A percentile compares a stretch with the other conserved stretches of the same genome.
These are phyloP conservation scores for Zoysia pacifica DNA, from an alignment of 176 grass and related monocot species.

Conservation along the genomic window DNA sequence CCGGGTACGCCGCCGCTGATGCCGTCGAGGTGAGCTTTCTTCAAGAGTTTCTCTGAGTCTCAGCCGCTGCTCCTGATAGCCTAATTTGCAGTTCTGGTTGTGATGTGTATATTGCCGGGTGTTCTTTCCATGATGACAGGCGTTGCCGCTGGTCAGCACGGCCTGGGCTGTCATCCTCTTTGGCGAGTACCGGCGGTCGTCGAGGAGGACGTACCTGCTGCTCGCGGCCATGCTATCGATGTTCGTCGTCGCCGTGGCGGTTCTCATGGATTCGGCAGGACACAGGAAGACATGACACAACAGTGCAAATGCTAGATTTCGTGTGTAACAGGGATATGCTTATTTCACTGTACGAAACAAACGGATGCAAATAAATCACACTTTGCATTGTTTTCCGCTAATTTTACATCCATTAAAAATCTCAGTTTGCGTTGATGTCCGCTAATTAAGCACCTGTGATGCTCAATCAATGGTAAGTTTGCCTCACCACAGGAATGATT, in stretches of 20 bases:
- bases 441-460: no score
- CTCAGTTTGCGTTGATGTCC: no score
- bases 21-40: conserved; percentile 53
- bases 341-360: no score
- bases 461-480: no score
- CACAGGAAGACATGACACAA: conserved; percentile 33
- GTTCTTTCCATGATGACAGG: background rate
- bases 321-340: no score
- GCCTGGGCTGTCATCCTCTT: conserved; percentile 50
- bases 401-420: no score
- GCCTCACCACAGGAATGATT: no score
- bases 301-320: background rate
- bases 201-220: conserved; percentile 45
- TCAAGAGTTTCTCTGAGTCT: fast-evolving
- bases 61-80: no score
- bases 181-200: conserved; percentile 44
- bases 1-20: conserved; percentile 69
- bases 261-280: conserved; percentile 68
- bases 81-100: background rate
- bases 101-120: background rate
- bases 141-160: conserved; percentile 46
- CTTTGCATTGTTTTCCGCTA: no score
- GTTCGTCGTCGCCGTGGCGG: conserved; percentile 47
- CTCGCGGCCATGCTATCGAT: conserved; percentile 54
- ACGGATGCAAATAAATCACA: no score